Evolutionary conservation across 2,329 filamentous ascomycete genomes (phyloP), one percentile per base, ranked within the genome.

Genomic region (Aureobasidium musti): DNA sequence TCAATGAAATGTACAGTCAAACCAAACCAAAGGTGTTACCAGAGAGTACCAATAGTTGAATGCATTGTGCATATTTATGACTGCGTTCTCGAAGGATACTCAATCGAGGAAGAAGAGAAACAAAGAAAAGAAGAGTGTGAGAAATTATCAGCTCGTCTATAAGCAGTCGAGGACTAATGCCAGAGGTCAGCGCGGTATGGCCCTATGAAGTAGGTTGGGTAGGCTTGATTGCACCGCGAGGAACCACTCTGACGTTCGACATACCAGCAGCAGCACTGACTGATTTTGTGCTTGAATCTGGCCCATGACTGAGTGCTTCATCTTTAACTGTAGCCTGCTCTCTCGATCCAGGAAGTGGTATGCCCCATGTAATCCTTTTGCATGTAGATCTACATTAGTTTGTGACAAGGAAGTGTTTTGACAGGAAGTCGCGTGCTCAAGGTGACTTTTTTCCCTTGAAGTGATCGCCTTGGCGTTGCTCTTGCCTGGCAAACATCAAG

Each of bases 401-500:
- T 52, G 17, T 10, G 17, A 8, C 7, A 6, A 30, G 17, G 33
- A 28, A 28, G 30, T 28, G 13, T 19, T 5, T n/a, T 17, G 23
- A 30, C 14, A 30, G 33, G 21, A 26, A 43, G 23, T 57, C 35
- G 23, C 23, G 49, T 52, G 53, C 17, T 57, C 35, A 28, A 54
- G 53, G n/a, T 30, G 37, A 5, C 7, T 37, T 21, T 14, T 39
- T 23, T 19, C 3, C 37, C 37, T 26, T 21, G 11, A 17, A 33
- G 35, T 23, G 43, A 26, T 49, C 14, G 56, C 19, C 57, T 49
- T 37, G 41, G 57, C 57, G n/a, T 21, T 49, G n/a, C 41, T 61
- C 28, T 23, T 37, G n/a, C 41, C n/a, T 23, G 23, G 19, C 41
- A 49, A 26, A 35, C 37, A 11, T 61, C 37, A 17, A 23, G 14